phyloP scores from a whole-genome alignment of 1,284 basidiomycete species.

The Kwoniella shivajii region DNA sequence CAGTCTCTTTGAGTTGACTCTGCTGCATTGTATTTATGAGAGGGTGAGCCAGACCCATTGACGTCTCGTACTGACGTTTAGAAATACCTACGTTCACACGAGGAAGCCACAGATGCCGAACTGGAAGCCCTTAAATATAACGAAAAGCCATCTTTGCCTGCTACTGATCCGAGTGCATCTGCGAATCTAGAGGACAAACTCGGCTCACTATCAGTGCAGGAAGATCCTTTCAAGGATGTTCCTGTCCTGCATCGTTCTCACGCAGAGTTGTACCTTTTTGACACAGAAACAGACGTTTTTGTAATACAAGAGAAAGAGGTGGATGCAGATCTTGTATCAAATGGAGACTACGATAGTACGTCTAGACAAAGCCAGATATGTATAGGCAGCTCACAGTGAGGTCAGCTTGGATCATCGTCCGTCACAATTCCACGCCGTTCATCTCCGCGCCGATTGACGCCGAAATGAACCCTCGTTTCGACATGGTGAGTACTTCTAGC shows the following conservation, averaged over 20 bases:
- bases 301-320: conserved; percentile 69
- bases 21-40: conserved; percentile 93
- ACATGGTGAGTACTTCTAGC: conserved; percentile 34
- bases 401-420: conserved; percentile 52
- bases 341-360: conserved; percentile 58
- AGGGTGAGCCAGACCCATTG: conserved; percentile 40
- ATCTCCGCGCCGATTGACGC: conserved; percentile 54
- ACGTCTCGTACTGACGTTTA: conserved; percentile 46
- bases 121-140: conserved; percentile 70
- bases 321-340: conserved; percentile 67
- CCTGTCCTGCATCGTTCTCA: conserved; percentile 47
- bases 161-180: neutral
- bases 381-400: too few species aligned
- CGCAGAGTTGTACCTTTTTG: conserved; percentile 69
- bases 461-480: conserved; percentile 64
- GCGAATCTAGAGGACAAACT: conserved; percentile 5
- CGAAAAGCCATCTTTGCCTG: neutral
- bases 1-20: conserved; percentile 84
- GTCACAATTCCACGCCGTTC: conserved; percentile 47
- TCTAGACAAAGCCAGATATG: too few species aligned
- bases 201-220: conserved; percentile 11
- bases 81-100: conserved; percentile 74
- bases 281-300: conserved; percentile 69
- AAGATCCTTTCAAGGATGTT: conserved; percentile 53
- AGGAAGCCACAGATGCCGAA: conserved; percentile 67